These are phyloP conservation scores for thale cress (Arabidopsis thaliana) DNA, from an alignment of 345 rosid genomes.

Conservation along the genomic window DNA sequence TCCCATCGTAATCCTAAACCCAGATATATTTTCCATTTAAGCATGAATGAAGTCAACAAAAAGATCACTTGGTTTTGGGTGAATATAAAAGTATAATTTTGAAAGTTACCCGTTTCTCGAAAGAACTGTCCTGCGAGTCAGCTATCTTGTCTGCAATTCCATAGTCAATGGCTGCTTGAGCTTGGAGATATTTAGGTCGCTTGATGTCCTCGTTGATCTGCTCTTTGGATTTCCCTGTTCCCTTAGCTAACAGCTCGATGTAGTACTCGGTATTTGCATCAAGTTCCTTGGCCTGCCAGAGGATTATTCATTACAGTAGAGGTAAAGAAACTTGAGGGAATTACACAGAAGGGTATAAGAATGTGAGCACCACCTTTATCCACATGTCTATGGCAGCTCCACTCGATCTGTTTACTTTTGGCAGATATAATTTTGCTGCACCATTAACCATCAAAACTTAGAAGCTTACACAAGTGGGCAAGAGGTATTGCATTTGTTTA, in stretches of 20 bases:
- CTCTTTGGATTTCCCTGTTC: conserved; percentile 79
- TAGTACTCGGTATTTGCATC: conserved; percentile 72
- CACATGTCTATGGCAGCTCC: conserved; percentile 88
- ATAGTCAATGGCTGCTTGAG: conserved; percentile 78
- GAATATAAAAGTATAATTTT: background rate
- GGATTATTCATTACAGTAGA: conserved; percentile 23
- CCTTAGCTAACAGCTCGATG: conserved; percentile 74
- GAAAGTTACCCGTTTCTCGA: conserved; percentile 62
- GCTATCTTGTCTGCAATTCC: conserved; percentile 88
- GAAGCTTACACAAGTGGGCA: conserved; percentile 10
- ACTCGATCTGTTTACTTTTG: conserved; percentile 73
- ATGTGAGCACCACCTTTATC: conserved; percentile 61
- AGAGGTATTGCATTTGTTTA: background rate
- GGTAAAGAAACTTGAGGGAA: background rate
- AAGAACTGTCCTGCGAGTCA: conserved; percentile 60
- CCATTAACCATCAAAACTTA: conserved; percentile 22
- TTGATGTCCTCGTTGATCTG: conserved; percentile 74
- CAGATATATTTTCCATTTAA: conserved; percentile 24
- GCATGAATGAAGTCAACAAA: conserved; percentile 20
- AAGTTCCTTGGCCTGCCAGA: conserved; percentile 78
- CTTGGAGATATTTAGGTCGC: conserved; percentile 69
- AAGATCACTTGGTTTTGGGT: conserved; percentile 19
- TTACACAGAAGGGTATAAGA: background rate
- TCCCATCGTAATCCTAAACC: conserved; percentile 69
- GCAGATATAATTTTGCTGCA: conserved; percentile 84